Base-by-base conservation (phyloP, 331 rosid genomes). In the Malus hybrid region DNA sequence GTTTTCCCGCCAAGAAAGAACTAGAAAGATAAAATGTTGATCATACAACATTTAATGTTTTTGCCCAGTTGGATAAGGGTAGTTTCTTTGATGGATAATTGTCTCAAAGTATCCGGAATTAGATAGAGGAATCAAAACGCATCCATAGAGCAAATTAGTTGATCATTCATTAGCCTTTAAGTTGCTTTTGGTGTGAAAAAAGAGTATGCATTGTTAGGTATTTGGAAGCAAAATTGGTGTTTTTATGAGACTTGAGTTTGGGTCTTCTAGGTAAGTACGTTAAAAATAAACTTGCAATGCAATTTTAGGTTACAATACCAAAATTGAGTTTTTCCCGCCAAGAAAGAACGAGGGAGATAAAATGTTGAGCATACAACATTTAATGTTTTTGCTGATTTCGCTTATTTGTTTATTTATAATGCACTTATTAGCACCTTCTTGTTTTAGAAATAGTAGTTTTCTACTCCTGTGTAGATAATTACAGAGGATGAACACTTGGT, bases 271-370 rank as follows among this genome's bases (percentile, higher is more conserved):
- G 31, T 27, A 9, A 5, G 10, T 15, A 54, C 6, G 22, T 73
- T 31, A 8, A 34, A 13, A 32, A 11, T 22, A 31, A 73, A 60
- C 27, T 24, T 29, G 20, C 11, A 18, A 14, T 42, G n/a, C 20
- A 6, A 2, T 42, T 27, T 61, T 19, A 6, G 61, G 34, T 61
- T 19, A 19, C 42, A 73, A 27, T 36, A n/a, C 76, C 18, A 2
- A 71, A 71, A 32, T 73, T 18, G 60, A 73, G 28, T 61, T 73
- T 73, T 61, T 42, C 31, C 77, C 15, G 46, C 77, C 57, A 60
- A 73, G 62, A 56, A 36, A 5, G 57, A 73, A 57, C 3, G 16
- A 66, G 27, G 57, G 27, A 59, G 70, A 10, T 14, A 32, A 33
- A 15, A n/a, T 59, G 62, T 55, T n/a, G 12, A n/a, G 56, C 33